These are phyloP conservation scores for Nakaseomyces delphensis DNA, from an alignment of 1,139 yeast genomes.

Conservation along the genomic window DNA sequence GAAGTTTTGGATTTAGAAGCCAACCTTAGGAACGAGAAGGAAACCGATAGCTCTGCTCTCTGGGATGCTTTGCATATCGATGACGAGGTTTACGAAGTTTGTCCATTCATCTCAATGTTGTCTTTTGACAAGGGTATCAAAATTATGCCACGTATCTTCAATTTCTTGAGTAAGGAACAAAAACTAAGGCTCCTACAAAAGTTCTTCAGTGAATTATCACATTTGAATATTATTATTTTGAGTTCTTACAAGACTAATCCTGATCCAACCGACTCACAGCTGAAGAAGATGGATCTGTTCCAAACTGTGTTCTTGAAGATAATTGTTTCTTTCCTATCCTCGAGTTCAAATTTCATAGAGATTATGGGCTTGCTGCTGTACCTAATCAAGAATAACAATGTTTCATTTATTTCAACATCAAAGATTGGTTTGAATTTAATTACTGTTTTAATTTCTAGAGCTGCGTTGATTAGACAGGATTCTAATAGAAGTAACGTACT, in stretches of 20 bases:
- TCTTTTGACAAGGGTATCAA: slow-evolving; percentile 84
- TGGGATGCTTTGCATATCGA: slow-evolving; percentile 76
- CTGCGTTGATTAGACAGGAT: slow-evolving; percentile 87
- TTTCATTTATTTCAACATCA: slow-evolving; percentile 68
- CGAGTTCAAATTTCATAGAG: slow-evolving; percentile 69
- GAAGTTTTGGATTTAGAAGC: slow-evolving; percentile 77
- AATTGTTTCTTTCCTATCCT: slow-evolving; percentile 70
- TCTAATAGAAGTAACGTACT: slow-evolving; percentile 45
- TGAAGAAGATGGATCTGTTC: slow-evolving; percentile 67
- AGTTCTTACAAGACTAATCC: slow-evolving; percentile 68
- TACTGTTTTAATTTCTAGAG: slow-evolving; percentile 83
- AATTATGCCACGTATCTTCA: slow-evolving; percentile 79
- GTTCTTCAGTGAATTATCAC: slow-evolving; percentile 73
- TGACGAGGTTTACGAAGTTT: slow-evolving; percentile 47
- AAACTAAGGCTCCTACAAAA: slow-evolving; percentile 70
- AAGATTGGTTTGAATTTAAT: slow-evolving; percentile 80
- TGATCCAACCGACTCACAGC: slow-evolving; percentile 43
- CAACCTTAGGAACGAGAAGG: slow-evolving; percentile 58
- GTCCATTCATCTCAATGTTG: slow-evolving; percentile 79
- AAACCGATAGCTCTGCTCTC: slow-evolving; percentile 47
- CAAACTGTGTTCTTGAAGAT: slow-evolving; percentile 78
- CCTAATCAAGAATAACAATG: slow-evolving; percentile 61
- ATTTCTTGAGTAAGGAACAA: slow-evolving; percentile 71
- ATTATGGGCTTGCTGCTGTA: slow-evolving; percentile 75
- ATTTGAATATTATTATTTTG: slow-evolving; percentile 65